Evolutionary conservation across 495 filamentous ascomycete species (phyloP).

Genomic region (Aspergillus cavernicola): DNA sequence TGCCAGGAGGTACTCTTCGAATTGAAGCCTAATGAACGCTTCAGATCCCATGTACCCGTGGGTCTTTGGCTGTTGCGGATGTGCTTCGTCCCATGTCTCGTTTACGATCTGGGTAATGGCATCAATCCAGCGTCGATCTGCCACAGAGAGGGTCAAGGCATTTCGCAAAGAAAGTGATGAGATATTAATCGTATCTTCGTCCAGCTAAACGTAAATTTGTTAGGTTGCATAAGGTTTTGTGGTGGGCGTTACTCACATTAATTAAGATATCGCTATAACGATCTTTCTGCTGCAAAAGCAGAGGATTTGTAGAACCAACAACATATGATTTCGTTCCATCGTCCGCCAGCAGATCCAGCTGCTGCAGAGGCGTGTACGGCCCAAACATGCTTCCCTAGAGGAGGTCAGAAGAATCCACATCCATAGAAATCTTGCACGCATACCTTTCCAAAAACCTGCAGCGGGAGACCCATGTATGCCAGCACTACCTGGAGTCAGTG

Average conservation of each 20-base stretch:
- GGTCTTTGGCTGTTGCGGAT: conserved; percentile 84
- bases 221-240: not conserved
- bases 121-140: conserved; percentile 95
- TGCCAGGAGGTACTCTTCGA: conserved; percentile 93
- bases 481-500: conserved; percentile 54
- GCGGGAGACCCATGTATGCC: conserved; percentile 87
- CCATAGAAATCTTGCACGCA: not conserved
- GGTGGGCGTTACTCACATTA: conserved; percentile 52
- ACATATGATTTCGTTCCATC: conserved; percentile 95
- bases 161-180: conserved; percentile 71
- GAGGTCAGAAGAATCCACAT: conserved; percentile 19
- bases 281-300: conserved; percentile 90
- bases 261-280: conserved; percentile 97
- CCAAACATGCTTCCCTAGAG: conserved; percentile 85
- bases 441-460: conserved; percentile 95
- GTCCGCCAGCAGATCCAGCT: conserved; percentile 91
- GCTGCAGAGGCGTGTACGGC: conserved; percentile 93
- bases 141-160: conserved; percentile 74
- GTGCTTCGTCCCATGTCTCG: conserved; percentile 92
- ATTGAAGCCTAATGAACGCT: conserved; percentile 96
- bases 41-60: conserved; percentile 95
- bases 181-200: conserved; percentile 83
- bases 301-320: conserved; percentile 92
- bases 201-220: conserved; percentile 50
- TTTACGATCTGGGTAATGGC: conserved; percentile 88